Evolutionary conservation across 352 stramenopile species (phyloP).

Genomic region (Phytophthora pseudosyringae): DNA sequence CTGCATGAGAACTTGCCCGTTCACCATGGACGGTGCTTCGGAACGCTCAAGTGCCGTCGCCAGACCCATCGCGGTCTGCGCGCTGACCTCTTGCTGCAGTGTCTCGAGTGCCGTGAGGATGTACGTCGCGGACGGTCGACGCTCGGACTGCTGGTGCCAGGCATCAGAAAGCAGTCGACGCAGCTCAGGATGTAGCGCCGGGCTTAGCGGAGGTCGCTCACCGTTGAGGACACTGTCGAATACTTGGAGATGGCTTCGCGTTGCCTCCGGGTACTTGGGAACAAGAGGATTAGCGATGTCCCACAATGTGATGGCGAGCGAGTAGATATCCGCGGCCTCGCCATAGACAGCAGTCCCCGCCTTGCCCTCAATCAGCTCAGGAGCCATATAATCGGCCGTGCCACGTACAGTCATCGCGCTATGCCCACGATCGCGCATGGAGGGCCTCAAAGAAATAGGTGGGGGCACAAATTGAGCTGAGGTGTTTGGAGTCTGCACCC

Average conservation of each 20-base stretch:
- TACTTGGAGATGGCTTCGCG: conserved; percentile 68
- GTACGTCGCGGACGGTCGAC: conserved; percentile 55
- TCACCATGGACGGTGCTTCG: conserved; percentile 43
- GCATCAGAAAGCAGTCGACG: conserved; percentile 55
- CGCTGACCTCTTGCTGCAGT: conserved; percentile 54
- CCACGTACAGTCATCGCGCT: conserved; percentile 75
- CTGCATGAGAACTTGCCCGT: conserved; percentile 61
- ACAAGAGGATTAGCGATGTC: conserved; percentile 69
- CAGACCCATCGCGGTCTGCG: conserved; percentile 46
- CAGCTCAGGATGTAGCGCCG: conserved; percentile 44
- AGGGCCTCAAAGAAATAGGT: conserved; percentile 27
- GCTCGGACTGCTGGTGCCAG: conserved; percentile 59
- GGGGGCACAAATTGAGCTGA: conserved; percentile 21
- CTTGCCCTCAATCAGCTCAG: conserved; percentile 79
- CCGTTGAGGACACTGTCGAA: conserved; percentile 73
- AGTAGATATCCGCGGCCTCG: conserved; percentile 77
- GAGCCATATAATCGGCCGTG: conserved; percentile 86
- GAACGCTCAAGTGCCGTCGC: conserved; percentile 31
- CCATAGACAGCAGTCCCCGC: conserved; percentile 71
- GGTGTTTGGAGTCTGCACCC: conserved; percentile 25
- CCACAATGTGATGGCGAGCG: conserved; percentile 80
- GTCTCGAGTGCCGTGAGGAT: conserved; percentile 56
- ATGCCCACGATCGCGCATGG: conserved; percentile 38
- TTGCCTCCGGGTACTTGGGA: conserved; percentile 70
- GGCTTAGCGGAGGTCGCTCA: conserved; percentile 53